Evolutionary conservation across 2,329 filamentous ascomycete genomes (phyloP).

Genomic region (Sporothrix globosa): DNA sequence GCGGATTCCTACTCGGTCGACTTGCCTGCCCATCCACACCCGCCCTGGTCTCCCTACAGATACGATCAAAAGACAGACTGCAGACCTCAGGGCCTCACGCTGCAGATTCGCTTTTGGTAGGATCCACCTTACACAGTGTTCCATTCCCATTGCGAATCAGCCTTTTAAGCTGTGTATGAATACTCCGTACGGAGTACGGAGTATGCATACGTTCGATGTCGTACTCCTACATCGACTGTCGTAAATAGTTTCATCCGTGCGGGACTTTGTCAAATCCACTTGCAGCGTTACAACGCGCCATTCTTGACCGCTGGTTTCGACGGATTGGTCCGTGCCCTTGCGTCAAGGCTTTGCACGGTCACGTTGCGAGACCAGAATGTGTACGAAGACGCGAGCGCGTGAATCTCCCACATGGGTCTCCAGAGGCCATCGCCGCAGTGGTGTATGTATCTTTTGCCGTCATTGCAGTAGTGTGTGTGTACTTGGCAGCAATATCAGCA

Average conservation of each 20-base stretch:
- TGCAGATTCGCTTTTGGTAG: not conserved
- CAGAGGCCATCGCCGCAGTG: not conserved
- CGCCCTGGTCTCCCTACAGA: not conserved
- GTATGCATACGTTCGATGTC: too few relatives aligned
- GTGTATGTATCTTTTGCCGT: constrained; percentile 1
- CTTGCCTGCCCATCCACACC: not conserved
- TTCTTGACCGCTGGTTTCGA: constrained; percentile 26
- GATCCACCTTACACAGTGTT: not conserved
- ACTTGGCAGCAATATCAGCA: not conserved
- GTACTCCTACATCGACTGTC: too few relatives aligned
- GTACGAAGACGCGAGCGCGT: constrained; percentile 5
- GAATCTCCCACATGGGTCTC: not conserved
- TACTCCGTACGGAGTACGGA: too few relatives aligned
- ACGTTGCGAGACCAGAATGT: too few relatives aligned
- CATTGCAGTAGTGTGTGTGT: not conserved
- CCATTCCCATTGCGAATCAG: constrained; percentile 13
- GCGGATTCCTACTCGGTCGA: constrained; percentile 12
- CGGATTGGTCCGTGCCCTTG: constrained; percentile 10
- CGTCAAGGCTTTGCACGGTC: constrained; percentile 14
- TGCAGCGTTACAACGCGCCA: constrained; percentile 28
- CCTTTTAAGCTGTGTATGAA: too few relatives aligned
- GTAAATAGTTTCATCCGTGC: constrained; percentile 17
- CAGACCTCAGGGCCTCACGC: not conserved
- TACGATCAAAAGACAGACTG: not conserved
- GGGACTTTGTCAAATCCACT: not conserved